Conservation (phyloP, 768 basidiomycete species). For the Pisolithus albus region DNA sequence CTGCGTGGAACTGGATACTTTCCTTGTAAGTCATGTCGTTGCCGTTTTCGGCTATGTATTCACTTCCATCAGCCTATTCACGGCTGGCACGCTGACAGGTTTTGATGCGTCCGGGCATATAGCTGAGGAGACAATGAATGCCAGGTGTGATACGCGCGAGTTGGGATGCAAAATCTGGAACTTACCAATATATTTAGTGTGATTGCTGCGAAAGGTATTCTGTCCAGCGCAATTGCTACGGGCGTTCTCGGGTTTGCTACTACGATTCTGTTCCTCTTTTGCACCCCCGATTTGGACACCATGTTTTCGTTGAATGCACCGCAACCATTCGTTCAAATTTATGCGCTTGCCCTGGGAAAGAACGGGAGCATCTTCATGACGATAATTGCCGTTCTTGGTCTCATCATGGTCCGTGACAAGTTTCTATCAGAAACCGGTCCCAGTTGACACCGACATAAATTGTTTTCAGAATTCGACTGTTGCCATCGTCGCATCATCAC, state of each 20-base stretch:
- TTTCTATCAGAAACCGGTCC: neutral
- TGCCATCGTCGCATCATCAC: slow-evolving; percentile 81
- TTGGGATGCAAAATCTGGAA: neutral
- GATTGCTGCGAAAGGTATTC: slow-evolving; percentile 75
- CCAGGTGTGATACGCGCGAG: slow-evolving; percentile 36
- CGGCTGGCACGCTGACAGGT: slow-evolving; percentile 82
- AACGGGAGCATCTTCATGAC: slow-evolving; percentile 85
- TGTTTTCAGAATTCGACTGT: slow-evolving; percentile 69
- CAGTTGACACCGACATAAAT: neutral
- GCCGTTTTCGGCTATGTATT: neutral
- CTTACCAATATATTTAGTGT: slow-evolving; percentile 37
- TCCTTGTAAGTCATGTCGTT: slow-evolving; percentile 53
- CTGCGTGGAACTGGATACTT: slow-evolving; percentile 89
- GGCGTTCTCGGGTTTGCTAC: slow-evolving; percentile 75
- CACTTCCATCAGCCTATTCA: slow-evolving; percentile 58
- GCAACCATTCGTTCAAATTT: slow-evolving; percentile 88
- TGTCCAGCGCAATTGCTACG: slow-evolving; percentile 70
- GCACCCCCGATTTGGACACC: slow-evolving; percentile 69
- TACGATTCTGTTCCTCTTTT: slow-evolving; percentile 77
- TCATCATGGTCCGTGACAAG: slow-evolving; percentile 58
- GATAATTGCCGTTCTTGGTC: slow-evolving; percentile 71
- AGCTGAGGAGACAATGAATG: slow-evolving; percentile 84
- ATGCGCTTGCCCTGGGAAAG: slow-evolving; percentile 75
- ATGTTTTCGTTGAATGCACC: slow-evolving; percentile 75
- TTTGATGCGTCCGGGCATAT: slow-evolving; percentile 88